Conservation (phyloP, 345 rosid species). For the Aurinia saxatilis region DNA sequence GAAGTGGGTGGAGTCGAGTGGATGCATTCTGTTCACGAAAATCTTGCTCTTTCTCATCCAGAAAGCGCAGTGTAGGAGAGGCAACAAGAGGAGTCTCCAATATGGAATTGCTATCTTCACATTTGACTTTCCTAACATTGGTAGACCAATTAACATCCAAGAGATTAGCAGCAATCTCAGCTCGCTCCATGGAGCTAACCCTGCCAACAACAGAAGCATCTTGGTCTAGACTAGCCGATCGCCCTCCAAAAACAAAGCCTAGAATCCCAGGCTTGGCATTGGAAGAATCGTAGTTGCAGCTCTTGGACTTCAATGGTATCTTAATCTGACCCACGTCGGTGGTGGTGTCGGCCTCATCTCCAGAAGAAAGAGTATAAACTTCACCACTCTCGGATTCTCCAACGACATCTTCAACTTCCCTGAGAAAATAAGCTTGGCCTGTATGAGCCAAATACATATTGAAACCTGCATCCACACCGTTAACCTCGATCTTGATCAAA, state of each 20-base stretch:
- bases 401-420: constrained; percentile 47
- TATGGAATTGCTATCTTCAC: constrained; percentile 16
- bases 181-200: constrained; percentile 58
- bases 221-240: constrained; percentile 25
- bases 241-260: constrained; percentile 62
- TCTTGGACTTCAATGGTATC: constrained; percentile 43
- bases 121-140: constrained; percentile 42
- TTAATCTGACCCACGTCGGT: constrained; percentile 10
- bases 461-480: constrained; percentile 63
- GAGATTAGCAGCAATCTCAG: constrained; percentile 81
- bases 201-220: constrained; percentile 45
- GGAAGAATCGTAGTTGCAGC: constrained; percentile 37
- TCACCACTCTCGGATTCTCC: constrained; percentile 35
- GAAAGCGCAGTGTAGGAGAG: constrained; percentile 21
- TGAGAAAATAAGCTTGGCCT: constrained; percentile 88
- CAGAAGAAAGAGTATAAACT: constrained; percentile 40
- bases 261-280: constrained; percentile 46
- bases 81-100: constrained; percentile 33
- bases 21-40: constrained; percentile 33
- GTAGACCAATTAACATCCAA: constrained; percentile 93
- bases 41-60: constrained; percentile 33
- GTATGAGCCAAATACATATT: constrained; percentile 79
- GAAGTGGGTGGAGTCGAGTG: constrained; percentile 24
- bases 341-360: constrained; percentile 37
- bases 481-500: constrained; percentile 54